phyloP scores from a whole-genome alignment of 768 basidiomycete genomes.

The Lentinula detonsa region DNA sequence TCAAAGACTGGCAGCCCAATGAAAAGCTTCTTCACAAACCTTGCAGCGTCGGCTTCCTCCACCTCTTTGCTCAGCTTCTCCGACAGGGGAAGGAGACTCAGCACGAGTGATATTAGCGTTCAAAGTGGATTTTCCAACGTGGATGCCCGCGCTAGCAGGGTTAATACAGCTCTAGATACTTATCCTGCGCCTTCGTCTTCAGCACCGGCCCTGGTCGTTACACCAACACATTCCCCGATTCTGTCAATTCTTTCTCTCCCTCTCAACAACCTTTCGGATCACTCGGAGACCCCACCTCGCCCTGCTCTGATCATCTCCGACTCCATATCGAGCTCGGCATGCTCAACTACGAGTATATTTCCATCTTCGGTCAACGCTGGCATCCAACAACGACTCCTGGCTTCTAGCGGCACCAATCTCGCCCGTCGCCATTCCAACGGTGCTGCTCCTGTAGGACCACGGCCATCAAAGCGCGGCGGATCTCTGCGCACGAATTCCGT shows the following conservation, averaged over 20 bases:
- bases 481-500: neutral
- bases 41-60: neutral
- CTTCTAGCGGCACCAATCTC: neutral
- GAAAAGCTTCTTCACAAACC: neutral
- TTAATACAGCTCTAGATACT: neutral
- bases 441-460: neutral
- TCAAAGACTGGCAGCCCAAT: neutral
- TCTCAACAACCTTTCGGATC: neutral
- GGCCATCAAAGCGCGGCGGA: neutral
- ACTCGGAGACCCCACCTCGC: neutral
- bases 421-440: neutral
- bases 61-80: neutral
- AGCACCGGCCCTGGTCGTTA: neutral
- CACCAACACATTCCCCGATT: neutral
- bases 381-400: neutral
- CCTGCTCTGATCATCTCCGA: neutral
- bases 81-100: neutral
- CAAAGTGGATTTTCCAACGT: neutral
- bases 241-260: conserved; percentile 1
- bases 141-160: neutral
- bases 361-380: neutral
- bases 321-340: neutral
- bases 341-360: neutral
- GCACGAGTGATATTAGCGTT: neutral
- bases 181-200: neutral